phyloP scores from a whole-genome alignment of 768 basidiomycete genomes.

The Hemileccinum impolitum region DNA sequence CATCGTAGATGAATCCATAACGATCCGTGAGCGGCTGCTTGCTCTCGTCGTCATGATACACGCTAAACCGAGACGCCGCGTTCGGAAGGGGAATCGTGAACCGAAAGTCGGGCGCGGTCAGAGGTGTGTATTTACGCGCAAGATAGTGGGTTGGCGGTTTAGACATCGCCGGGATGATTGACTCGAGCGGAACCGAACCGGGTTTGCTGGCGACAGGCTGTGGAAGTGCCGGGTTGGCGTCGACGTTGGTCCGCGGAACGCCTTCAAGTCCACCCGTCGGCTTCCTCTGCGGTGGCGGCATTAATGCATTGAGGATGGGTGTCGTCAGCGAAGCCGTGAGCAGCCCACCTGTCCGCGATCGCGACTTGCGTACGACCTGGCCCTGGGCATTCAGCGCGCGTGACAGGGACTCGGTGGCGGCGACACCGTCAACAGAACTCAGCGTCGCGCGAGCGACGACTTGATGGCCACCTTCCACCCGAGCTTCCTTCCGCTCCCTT shows the following conservation, averaged over 20 bases:
- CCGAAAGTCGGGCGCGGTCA: slow-evolving; percentile 71
- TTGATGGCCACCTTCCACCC: slow-evolving; percentile 27
- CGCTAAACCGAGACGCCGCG: slow-evolving; percentile 52
- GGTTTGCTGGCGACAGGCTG: slow-evolving; percentile 31
- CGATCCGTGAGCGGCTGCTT: slow-evolving; percentile 74
- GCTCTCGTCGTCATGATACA: slow-evolving; percentile 48
- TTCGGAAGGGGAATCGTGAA: slow-evolving; percentile 63
- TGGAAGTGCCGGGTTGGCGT: slow-evolving; percentile 13
- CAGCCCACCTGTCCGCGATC: slow-evolving; percentile 35
- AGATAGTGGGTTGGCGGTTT: slow-evolving; percentile 87
- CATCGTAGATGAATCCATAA: slow-evolving; percentile 89
- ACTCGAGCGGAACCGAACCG: slow-evolving; percentile 65
- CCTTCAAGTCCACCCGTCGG: slow-evolving; percentile 28
- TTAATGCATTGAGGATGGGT: slow-evolving; percentile 59
- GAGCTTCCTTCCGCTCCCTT: slow-evolving; percentile 32
- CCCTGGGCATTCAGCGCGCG: slow-evolving; percentile 42
- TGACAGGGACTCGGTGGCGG: slow-evolving; percentile 45
- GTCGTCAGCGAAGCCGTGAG: slow-evolving; percentile 42
- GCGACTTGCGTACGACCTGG: slow-evolving; percentile 33
- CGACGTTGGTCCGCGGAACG: slow-evolving; percentile 7
- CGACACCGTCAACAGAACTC: slow-evolving; percentile 38
- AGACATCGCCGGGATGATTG: slow-evolving; percentile 74
- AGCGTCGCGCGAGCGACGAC: slow-evolving; percentile 42
- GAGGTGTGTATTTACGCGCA: slow-evolving; percentile 67
- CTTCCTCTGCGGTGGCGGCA: slow-evolving; percentile 50